A percentile compares a stretch with the other conserved stretches of the same genome.
Evolutionary conservation across 257 asterid genomes (phyloP).

Genomic region (Petrea volubilis): DNA sequence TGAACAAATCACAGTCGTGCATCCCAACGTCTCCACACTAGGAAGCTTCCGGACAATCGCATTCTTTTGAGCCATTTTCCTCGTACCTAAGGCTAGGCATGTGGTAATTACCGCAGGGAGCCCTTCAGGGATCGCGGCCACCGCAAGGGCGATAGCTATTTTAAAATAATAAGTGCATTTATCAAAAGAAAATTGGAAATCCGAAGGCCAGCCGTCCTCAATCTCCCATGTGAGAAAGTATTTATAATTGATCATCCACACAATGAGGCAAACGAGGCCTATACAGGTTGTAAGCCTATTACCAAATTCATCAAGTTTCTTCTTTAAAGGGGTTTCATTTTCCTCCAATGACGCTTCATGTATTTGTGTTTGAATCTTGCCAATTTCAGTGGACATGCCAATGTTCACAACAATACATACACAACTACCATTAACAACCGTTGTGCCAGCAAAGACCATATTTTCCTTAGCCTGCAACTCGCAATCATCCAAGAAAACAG

Average conservation of each 20-base stretch:
- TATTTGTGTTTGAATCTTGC: conserved; percentile 60
- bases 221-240: conserved; percentile 64
- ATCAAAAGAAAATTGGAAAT: conserved; percentile 57
- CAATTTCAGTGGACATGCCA: conserved; percentile 71
- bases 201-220: conserved; percentile 57
- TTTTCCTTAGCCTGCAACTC: conserved; percentile 67
- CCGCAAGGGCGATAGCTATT: conserved; percentile 76
- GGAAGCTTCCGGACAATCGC: conserved; percentile 76
- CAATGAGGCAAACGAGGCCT: conserved; percentile 57
- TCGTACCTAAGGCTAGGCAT: conserved; percentile 69
- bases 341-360: conserved; percentile 71
- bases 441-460: conserved; percentile 79
- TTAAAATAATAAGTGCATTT: conserved; percentile 74
- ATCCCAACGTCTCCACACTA: conserved; percentile 75
- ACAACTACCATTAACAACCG: conserved; percentile 66
- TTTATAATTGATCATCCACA: conserved; percentile 65
- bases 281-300: conserved; percentile 56
- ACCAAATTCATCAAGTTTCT: conserved; percentile 75
- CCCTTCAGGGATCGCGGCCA: conserved; percentile 87
- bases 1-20: conserved; percentile 76
- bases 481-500: conserved; percentile 49
- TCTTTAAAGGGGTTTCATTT: conserved; percentile 62
- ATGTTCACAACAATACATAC: conserved; percentile 48
- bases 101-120: conserved; percentile 77
- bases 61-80: conserved; percentile 66